phyloP scores from a whole-genome alignment of 192 early-diverging fungal species.

The Funneliformis mosseae region DNA sequence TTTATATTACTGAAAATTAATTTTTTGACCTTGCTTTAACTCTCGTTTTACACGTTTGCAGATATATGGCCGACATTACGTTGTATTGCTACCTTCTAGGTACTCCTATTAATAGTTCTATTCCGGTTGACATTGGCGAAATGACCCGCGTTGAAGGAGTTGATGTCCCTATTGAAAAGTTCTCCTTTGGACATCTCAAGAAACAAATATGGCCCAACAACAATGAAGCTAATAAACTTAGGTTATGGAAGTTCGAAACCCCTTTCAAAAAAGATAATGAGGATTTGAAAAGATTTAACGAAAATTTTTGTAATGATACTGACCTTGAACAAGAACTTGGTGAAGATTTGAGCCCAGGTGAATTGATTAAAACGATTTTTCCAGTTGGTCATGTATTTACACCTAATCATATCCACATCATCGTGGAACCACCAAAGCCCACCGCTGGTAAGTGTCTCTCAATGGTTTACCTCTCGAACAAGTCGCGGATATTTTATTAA shows the following conservation, averaged over 20 bases:
- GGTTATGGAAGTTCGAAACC: not conserved
- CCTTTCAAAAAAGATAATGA: constrained; percentile 5
- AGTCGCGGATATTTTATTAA: too few species aligned
- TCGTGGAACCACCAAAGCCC: not conserved
- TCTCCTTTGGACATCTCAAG: constrained; percentile 16
- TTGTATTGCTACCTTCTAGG: not conserved
- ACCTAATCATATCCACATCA: not conserved
- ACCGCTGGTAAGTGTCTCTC: too few species aligned
- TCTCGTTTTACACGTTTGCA: constrained; percentile 6
- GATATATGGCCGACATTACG: constrained; percentile 3
- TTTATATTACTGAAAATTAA: not conserved
- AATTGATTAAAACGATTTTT: not conserved
- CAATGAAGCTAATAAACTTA: not conserved
- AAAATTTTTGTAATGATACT: not conserved
- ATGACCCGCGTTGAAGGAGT: not conserved
- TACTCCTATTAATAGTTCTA: constrained; percentile 1
- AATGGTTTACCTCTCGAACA: too few species aligned
- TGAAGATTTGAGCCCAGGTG: not conserved
- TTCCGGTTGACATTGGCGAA: constrained; percentile 12
- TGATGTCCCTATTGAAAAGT: constrained; percentile 4
- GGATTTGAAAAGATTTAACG: not conserved
- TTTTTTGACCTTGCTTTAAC: constrained; percentile 11
- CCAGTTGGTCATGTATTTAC: not conserved
- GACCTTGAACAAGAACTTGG: constrained; percentile 7
- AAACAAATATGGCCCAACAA: constrained; percentile 10